Evolutionary conservation across 2,329 filamentous ascomycete genomes (phyloP).

Genomic region (Aureobasidium sp.): DNA sequence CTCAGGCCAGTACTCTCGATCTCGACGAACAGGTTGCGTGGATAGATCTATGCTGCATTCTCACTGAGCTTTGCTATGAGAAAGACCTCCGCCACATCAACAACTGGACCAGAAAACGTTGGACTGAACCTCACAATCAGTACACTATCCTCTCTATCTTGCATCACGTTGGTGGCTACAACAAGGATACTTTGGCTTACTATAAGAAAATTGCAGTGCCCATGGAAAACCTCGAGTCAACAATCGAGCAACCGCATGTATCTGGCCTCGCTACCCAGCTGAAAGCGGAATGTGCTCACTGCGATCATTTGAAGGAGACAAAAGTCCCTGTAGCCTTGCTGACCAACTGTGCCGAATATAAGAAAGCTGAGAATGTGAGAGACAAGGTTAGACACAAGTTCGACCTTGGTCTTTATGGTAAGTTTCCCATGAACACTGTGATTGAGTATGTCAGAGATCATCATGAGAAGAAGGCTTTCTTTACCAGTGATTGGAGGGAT

Average conservation of each 20-base stretch:
- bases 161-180: not conserved
- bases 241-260: not conserved
- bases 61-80: not conserved
- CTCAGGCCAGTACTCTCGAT: not conserved
- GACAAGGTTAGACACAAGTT: constrained; percentile 8
- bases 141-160: not conserved
- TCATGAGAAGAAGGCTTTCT: not conserved
- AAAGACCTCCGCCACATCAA: not conserved
- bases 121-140: not conserved
- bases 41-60: not conserved
- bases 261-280: too few species aligned
- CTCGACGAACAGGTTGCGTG: not conserved
- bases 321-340: not conserved
- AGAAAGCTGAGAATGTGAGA: not conserved
- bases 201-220: not conserved
- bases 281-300: not conserved
- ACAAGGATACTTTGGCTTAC: not conserved
- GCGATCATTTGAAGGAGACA: not conserved
- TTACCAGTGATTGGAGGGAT: not conserved
- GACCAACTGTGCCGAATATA: not conserved
- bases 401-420: not conserved
- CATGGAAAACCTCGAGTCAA: not conserved
- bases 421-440: not conserved
- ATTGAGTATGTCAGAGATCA: not conserved
- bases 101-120: not conserved